Conservation (phyloP, 306 rosid species). For the Dryas octopetala region DNA sequence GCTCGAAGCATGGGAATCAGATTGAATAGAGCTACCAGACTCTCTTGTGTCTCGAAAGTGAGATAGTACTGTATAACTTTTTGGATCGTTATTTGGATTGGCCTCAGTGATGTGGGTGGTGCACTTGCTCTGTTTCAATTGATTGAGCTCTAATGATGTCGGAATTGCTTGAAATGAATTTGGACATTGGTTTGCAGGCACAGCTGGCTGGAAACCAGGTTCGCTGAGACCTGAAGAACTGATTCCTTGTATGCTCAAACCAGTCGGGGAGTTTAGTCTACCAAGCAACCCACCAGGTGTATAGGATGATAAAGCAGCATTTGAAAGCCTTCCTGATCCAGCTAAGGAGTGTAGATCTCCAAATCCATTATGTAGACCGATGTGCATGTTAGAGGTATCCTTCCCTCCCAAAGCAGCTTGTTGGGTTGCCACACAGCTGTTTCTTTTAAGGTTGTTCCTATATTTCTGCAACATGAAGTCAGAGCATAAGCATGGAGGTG, state of each 20-base stretch:
- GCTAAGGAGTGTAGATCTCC: constrained; percentile 42
- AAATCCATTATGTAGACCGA: constrained; percentile 44
- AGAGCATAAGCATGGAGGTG: neutral
- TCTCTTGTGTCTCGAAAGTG: constrained; percentile 36
- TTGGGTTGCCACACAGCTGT: constrained; percentile 31
- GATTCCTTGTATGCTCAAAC: constrained; percentile 48
- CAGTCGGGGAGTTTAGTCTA: constrained; percentile 47
- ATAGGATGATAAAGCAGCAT: constrained; percentile 44
- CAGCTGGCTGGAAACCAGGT: constrained; percentile 35
- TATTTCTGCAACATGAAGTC: constrained; percentile 57
- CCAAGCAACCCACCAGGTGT: constrained; percentile 46
- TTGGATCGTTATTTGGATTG: constrained; percentile 40
- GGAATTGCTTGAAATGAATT: constrained; percentile 54
- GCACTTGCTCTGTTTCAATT: constrained; percentile 51
- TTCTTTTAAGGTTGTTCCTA: constrained; percentile 53
- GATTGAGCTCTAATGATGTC: constrained; percentile 49
- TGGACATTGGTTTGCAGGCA: constrained; percentile 49
- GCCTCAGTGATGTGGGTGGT: constrained; percentile 41
- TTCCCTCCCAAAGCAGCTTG: constrained; percentile 42
- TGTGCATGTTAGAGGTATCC: constrained; percentile 48
- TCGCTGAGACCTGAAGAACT: constrained; percentile 45
- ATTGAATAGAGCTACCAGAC: constrained; percentile 33
- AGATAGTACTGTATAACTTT: constrained; percentile 42
- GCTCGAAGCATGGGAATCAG: constrained; percentile 37
- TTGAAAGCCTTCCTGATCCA: constrained; percentile 46